Evolutionary conservation across 768 basidiomycete genomes (phyloP), one percentile per base, ranked within the genome.

Genomic region (Daedalea quercina): DNA sequence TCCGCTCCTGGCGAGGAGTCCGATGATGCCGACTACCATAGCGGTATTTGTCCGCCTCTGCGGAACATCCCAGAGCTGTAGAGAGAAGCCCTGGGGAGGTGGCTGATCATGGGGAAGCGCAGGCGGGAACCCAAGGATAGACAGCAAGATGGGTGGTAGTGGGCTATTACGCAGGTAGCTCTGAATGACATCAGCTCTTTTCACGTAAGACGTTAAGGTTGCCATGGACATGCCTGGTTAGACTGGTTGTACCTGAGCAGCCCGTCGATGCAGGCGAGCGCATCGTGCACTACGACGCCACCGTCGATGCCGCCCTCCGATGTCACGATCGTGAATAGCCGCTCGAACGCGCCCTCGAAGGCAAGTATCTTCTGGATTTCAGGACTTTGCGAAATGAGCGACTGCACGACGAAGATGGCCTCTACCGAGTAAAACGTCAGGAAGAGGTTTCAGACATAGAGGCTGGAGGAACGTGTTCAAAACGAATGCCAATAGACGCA

Each of bases 301-400:
- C 94, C 94, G 60, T 97, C 94, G 22, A 94, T 76, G 0, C 96
- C 96, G 20, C 93, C 91, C 67, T 97, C 95, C 56, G 81, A 78
- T 9, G 80, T 77, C 55, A 98, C 80, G 45, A 90, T 93, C 51
- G 84, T 84, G 71, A 98, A 93, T 26, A 99, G 77, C 65, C 87
- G 91, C 73, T 99, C 96, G 62, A 99, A 98, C 1, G 90, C 90
- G 19, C 96, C 94, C 60, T 94, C 93, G 61, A 99, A 99, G 0
- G 94, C 93, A 43, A 98, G 81, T 26, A 97, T 84, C 69, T 97
- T 98, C 64, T 97, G 95, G 33, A 99, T 90, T 66, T 97, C 92
- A 28, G 89, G 81, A 60, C 89, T 97, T 60, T 94, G 87, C 0
- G 83, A 81, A 34, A 88, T 81, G 13, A 99, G 74, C 4, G 82